phyloP scores from a whole-genome alignment of 2,329 filamentous ascomycete species.

The Pseudovirgaria hyperparasitica region DNA sequence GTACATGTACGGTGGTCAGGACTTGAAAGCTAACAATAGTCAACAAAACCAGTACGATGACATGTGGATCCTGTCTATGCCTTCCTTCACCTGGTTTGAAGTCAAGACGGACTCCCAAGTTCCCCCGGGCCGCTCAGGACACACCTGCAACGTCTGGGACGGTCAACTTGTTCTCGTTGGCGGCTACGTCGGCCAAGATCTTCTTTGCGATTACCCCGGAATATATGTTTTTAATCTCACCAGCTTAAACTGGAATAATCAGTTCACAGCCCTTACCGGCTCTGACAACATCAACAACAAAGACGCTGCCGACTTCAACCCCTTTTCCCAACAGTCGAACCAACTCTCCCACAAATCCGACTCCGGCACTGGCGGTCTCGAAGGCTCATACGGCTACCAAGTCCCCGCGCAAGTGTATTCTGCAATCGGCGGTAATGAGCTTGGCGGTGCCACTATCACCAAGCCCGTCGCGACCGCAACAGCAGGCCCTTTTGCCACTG shows the following conservation, averaged over 20 bases:
- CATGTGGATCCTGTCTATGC: conserved; percentile 69
- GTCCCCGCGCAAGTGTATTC: conserved; percentile 53
- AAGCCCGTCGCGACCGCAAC: conserved; percentile 50
- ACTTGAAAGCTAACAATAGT: conserved; percentile 47
- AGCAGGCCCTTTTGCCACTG: conserved; percentile 57
- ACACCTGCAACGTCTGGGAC: conserved; percentile 66
- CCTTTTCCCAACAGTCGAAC: conserved; percentile 38
- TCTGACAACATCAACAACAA: conserved; percentile 30
- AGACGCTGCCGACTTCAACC: conserved; percentile 21
- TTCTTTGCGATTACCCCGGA: conserved; percentile 53
- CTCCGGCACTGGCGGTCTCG: conserved; percentile 43
- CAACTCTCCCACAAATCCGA: conserved; percentile 35
- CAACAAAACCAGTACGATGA: conserved; percentile 51
- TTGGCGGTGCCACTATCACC: conserved; percentile 58
- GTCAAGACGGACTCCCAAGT: conserved; percentile 40
- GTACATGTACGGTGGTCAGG: conserved; percentile 68
- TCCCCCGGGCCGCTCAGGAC: conserved; percentile 53
- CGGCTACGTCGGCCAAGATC: conserved; percentile 49
- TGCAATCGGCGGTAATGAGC: conserved; percentile 53
- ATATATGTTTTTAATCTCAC: conserved; percentile 69
- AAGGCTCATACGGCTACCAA: conserved; percentile 50
- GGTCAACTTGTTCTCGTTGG: conserved; percentile 71
- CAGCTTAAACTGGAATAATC: conserved; percentile 53
- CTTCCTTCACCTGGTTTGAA: conserved; percentile 68
- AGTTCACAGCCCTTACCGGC: conserved; percentile 53